Evolutionary conservation across 768 basidiomycete species (phyloP).

Genomic region (Pisolithus microcarpus): DNA sequence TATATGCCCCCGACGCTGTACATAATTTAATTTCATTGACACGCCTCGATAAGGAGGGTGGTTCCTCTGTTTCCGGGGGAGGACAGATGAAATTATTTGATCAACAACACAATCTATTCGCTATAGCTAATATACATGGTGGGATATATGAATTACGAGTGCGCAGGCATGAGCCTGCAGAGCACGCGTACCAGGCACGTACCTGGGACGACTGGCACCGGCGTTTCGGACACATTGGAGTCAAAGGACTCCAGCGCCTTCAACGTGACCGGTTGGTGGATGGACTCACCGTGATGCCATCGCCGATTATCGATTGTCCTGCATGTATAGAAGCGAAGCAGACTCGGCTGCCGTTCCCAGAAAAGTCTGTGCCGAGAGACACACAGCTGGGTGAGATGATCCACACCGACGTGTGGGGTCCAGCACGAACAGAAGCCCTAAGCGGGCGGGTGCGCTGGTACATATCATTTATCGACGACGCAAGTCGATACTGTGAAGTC

Average conservation of each 20-base stretch:
- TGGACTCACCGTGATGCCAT: neutral
- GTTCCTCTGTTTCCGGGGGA: neutral
- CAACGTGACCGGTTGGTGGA: too few relatives aligned
- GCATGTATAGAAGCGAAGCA: conserved; percentile 2
- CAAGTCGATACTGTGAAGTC: neutral
- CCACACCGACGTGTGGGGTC: conserved; percentile 23
- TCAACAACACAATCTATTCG: neutral
- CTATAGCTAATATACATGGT: neutral
- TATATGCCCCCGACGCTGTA: neutral
- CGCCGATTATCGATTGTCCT: neutral
- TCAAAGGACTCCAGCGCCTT: too few relatives aligned
- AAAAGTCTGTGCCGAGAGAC: neutral
- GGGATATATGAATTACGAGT: too few relatives aligned
- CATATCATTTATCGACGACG: conserved; percentile 20
- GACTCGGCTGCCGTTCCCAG: neutral
- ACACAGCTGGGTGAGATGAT: neutral
- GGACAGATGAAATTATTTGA: neutral
- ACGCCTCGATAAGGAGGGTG: neutral
- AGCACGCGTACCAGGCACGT: too few relatives aligned
- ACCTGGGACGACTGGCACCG: too few relatives aligned
- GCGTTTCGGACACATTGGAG: too few relatives aligned
- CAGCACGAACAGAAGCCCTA: conserved; percentile 6
- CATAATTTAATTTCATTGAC: conserved; percentile 3
- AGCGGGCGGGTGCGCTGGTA: conserved; percentile 16
- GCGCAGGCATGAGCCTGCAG: too few relatives aligned